These are phyloP conservation scores for Acephala macrosclerotiorum DNA, from an alignment of 2,329 filamentous ascomycete genomes.

Conservation along the genomic window DNA sequence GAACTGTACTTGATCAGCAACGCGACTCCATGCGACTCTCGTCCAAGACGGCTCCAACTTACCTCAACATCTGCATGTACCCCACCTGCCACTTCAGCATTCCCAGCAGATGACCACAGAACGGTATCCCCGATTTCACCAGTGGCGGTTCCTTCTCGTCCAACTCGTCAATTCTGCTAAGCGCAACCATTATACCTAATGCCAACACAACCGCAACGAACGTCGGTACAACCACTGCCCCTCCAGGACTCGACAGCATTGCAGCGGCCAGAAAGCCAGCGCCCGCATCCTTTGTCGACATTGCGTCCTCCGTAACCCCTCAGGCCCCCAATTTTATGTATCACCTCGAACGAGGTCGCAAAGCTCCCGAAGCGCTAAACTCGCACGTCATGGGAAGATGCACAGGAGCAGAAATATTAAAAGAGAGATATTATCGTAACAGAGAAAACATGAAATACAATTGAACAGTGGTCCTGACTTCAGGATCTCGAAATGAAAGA, in stretches of 20 bases:
- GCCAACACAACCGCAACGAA: conserved; percentile 18
- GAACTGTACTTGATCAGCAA: conserved; percentile 23
- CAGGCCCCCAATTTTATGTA: conserved; percentile 5
- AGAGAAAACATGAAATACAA: conserved; percentile 9
- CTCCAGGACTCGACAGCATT: conserved; percentile 16
- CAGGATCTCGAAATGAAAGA: conserved; percentile 10
- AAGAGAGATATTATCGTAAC: not conserved
- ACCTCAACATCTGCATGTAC: conserved; percentile 51
- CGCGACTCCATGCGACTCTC: conserved; percentile 19
- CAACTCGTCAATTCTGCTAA: conserved; percentile 18
- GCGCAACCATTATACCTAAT: conserved; percentile 14
- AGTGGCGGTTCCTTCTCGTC: conserved; percentile 50
- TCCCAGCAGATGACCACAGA: conserved; percentile 55
- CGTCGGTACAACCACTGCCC: conserved; percentile 15
- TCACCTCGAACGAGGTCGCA: conserved; percentile 28
- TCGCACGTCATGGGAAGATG: conserved; percentile 26
- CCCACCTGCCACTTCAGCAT: conserved; percentile 47
- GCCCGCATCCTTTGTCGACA: conserved; percentile 20
- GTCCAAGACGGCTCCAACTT: conserved; percentile 19
- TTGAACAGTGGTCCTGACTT: conserved; percentile 11
- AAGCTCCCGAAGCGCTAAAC: conserved; percentile 21
- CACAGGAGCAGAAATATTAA: not conserved
- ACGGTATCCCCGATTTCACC: conserved; percentile 50
- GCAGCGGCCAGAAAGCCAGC: conserved; percentile 9
- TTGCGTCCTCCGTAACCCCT: conserved; percentile 9